Evolutionary conservation across 2,329 filamentous ascomycete species (phyloP).

Genomic region (Blastomyces gilchristii): DNA sequence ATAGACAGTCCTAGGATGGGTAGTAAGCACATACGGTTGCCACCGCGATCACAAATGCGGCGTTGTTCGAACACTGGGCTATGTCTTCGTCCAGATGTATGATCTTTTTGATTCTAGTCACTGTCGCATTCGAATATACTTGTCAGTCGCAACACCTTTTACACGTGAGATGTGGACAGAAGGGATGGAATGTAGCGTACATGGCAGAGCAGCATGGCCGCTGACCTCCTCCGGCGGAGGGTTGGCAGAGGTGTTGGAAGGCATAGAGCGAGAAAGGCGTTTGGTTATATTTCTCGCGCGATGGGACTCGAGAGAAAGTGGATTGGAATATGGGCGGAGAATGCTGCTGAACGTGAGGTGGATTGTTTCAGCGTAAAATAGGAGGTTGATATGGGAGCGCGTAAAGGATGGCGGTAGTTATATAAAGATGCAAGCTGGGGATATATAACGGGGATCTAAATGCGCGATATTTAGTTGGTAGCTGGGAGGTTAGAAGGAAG

Average conservation of each 20-base stretch:
- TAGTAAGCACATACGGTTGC: conserved; percentile 54
- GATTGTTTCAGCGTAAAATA: neutral
- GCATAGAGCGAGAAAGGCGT: conserved; percentile 47
- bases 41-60: conserved; percentile 84
- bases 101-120: conserved; percentile 93
- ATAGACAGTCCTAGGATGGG: neutral
- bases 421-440: neutral
- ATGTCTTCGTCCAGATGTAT: conserved; percentile 81
- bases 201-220: conserved; percentile 71
- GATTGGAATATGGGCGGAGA: neutral
- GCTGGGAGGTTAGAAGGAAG: neutral
- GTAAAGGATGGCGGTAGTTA: neutral
- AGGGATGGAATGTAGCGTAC: conserved; percentile 44
- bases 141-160: conserved; percentile 1
- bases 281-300: neutral
- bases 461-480: neutral
- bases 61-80: conserved; percentile 78
- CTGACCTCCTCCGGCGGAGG: conserved; percentile 70
- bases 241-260: conserved; percentile 80
- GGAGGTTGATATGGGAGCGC: neutral
- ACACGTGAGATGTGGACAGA: neutral
- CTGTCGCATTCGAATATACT: conserved; percentile 40
- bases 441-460: too few species aligned
- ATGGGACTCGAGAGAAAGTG: neutral
- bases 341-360: neutral